A percentile compares a stretch with the other conserved stretches of the same genome.
phyloP scores from a whole-genome alignment of 495 filamentous ascomycete genomes.

The Neurospora sp. region DNA sequence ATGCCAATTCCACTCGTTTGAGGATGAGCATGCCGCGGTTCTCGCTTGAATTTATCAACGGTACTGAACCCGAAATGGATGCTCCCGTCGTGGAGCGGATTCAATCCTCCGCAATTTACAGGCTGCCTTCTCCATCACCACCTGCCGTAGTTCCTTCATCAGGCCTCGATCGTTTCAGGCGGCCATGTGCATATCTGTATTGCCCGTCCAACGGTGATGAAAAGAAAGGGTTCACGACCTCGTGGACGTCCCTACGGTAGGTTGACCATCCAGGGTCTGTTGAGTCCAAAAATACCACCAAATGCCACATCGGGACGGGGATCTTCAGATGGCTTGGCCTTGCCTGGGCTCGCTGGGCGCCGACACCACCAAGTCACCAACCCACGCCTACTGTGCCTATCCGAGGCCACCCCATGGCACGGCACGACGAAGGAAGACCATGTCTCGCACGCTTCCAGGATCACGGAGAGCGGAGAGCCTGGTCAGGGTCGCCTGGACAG shows the following conservation, averaged over 20 bases:
- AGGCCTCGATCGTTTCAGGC: neutral
- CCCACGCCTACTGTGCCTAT: neutral
- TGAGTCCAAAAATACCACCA: neutral
- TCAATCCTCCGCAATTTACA: neutral
- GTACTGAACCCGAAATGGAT: neutral
- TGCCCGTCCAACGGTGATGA: neutral
- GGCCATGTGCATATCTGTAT: neutral
- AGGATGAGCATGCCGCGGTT: neutral
- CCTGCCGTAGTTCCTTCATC: neutral
- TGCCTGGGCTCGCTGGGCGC: neutral
- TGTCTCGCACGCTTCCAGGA: neutral
- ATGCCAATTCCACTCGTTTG: neutral
- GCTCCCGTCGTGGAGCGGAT: neutral
- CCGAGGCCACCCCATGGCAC: neutral
- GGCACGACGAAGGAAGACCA: neutral
- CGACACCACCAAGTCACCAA: neutral
- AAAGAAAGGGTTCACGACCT: neutral
- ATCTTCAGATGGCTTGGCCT: neutral
- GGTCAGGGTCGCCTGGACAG: neutral
- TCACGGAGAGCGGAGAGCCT: neutral
- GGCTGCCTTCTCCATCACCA: neutral
- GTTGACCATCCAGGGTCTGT: neutral
- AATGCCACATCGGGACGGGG: neutral
- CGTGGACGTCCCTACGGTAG: neutral
- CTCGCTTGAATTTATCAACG: neutral